Evolutionary conservation across 176 grass and related monocot genomes (phyloP).

Genomic region (Microstegium vimineum): DNA sequence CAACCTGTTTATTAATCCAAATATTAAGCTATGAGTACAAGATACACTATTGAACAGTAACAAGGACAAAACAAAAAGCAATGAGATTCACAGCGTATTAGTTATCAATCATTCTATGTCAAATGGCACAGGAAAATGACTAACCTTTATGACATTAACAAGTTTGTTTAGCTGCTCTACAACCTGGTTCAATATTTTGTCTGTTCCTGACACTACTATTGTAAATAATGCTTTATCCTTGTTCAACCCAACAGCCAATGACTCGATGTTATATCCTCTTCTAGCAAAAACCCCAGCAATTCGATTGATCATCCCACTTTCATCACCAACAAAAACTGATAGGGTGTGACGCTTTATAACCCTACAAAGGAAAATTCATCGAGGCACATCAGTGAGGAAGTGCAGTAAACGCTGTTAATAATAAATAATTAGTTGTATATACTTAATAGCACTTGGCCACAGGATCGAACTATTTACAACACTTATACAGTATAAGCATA

Average conservation of each 20-base stretch:
- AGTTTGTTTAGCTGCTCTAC: constrained; percentile 74
- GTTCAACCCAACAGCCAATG: constrained; percentile 74
- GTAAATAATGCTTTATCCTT: constrained; percentile 76
- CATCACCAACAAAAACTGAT: constrained; percentile 81
- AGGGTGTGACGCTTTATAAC: constrained; percentile 54
- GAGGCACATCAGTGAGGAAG: not conserved
- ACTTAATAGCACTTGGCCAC: not conserved
- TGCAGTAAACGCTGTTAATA: not conserved
- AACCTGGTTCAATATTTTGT: constrained; percentile 65
- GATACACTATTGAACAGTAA: not conserved
- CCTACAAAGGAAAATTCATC: constrained; percentile 3
- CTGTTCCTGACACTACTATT: constrained; percentile 67
- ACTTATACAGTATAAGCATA: not conserved
- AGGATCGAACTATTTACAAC: not conserved
- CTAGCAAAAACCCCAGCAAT: constrained; percentile 81
- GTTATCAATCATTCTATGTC: not conserved
- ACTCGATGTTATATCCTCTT: constrained; percentile 79
- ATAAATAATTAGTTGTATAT: not conserved
- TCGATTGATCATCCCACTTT: constrained; percentile 85
- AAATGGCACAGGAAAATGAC: not conserved
- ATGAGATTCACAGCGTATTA: not conserved
- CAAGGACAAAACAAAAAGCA: not conserved
- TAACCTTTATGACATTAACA: constrained; percentile 78
- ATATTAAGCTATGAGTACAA: constrained; percentile 1
- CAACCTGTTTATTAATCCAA: constrained; percentile 39